phyloP scores from a whole-genome alignment of 306 rosid genomes.

The Inga laurina region DNA sequence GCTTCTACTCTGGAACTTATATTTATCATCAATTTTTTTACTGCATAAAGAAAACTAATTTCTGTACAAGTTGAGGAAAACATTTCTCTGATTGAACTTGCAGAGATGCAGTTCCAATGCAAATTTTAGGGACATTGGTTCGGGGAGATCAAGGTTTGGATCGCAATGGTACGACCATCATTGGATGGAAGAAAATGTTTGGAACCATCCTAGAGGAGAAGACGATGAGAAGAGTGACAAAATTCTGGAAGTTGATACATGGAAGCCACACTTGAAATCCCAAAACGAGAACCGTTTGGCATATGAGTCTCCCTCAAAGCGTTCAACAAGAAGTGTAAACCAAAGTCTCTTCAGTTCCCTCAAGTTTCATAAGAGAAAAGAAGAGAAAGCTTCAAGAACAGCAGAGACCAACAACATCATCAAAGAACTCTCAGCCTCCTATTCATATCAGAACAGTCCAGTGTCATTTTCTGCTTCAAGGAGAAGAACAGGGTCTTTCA shows the following conservation, averaged over 20 bases:
- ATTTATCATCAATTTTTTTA: not conserved
- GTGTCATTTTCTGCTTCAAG: conserved; percentile 66
- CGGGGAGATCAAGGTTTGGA: conserved; percentile 43
- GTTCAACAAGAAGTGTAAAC: conserved; percentile 42
- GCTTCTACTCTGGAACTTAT: not conserved
- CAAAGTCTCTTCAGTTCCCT: conserved; percentile 43
- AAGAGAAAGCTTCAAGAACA: conserved; percentile 52
- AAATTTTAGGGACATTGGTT: conserved; percentile 49
- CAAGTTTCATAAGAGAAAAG: conserved; percentile 49
- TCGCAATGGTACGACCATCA: conserved; percentile 68
- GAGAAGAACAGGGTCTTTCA: conserved; percentile 56
- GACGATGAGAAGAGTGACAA: conserved; percentile 72
- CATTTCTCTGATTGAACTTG: conserved; percentile 25
- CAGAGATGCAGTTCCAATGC: conserved; percentile 91
- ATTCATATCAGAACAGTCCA: conserved; percentile 53
- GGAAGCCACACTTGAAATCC: conserved; percentile 78
- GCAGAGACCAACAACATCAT: conserved; percentile 23
- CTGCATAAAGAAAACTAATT: not conserved
- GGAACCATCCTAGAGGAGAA: conserved; percentile 38
- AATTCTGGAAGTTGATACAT: conserved; percentile 94
- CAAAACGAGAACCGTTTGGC: conserved; percentile 34
- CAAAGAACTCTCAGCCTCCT: not conserved
- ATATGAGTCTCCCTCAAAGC: conserved; percentile 64
- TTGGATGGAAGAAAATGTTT: conserved; percentile 78
- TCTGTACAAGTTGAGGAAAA: not conserved